Evolutionary conservation across 441 rosid species (phyloP).

Genomic region (Iberis amara): DNA sequence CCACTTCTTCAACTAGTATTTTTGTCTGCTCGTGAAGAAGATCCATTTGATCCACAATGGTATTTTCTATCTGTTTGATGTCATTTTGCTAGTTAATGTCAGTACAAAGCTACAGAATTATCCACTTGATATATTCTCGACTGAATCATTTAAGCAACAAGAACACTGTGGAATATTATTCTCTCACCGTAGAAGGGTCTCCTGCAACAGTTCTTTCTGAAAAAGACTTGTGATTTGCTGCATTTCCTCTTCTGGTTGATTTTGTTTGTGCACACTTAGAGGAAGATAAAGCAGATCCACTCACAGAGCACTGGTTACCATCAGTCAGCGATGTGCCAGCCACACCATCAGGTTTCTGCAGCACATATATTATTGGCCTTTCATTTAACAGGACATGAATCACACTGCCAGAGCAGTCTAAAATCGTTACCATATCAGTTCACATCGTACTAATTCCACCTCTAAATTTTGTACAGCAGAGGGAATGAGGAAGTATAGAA

Average conservation of each 20-base stretch:
- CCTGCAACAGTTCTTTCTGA: conserved; percentile 72
- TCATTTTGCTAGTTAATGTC: conserved; percentile 31
- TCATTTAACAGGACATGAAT: background rate
- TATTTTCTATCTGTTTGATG: conserved; percentile 51
- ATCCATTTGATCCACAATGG: conserved; percentile 87
- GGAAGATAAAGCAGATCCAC: conserved; percentile 63
- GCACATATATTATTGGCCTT: conserved; percentile 11
- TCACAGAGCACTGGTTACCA: conserved; percentile 60
- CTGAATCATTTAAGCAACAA: background rate
- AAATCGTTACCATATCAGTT: conserved; percentile 13
- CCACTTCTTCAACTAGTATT: conserved; percentile 90
- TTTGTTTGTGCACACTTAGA: conserved; percentile 63
- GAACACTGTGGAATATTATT: conserved; percentile 7
- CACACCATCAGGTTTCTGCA: conserved; percentile 76
- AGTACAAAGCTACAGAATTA: conserved; percentile 21
- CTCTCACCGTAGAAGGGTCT: conserved; percentile 56
- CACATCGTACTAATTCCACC: conserved; percentile 15
- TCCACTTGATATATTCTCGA: conserved; percentile 13
- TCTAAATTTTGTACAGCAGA: conserved; percentile 16
- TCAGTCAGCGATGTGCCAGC: conserved; percentile 42
- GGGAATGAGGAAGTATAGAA: conserved; percentile 18
- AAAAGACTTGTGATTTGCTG: conserved; percentile 40
- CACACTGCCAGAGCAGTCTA: conserved; percentile 14
- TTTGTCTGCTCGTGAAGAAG: conserved; percentile 90
- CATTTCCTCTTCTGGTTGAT: conserved; percentile 52